Evolutionary conservation across 2,329 filamentous ascomycete species (phyloP).

Genomic region (Epichloe sp.): DNA sequence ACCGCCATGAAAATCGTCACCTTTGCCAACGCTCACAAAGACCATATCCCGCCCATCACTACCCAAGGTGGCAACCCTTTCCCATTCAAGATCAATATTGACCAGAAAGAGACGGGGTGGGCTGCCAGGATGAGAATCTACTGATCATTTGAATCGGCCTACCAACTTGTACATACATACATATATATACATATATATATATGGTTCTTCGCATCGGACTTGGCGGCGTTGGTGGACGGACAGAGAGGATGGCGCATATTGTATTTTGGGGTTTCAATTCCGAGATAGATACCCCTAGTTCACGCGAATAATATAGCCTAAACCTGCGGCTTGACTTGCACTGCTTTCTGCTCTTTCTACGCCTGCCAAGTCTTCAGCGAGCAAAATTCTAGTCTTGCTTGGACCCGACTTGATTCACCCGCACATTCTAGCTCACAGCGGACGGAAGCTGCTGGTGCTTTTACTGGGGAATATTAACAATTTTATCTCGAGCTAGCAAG

Average conservation of each 20-base stretch:
- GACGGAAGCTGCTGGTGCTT: no score
- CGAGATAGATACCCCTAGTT: conserved; percentile 4
- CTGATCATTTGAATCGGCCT: conserved; percentile 16
- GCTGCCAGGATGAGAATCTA: conserved; percentile 67
- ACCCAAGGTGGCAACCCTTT: conserved; percentile 91
- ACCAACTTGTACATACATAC: no score
- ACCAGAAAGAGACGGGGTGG: conserved; percentile 68
- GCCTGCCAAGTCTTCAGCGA: no score
- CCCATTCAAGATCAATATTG: conserved; percentile 83
- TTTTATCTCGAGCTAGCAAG: not conserved
- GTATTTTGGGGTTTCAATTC: not conserved
- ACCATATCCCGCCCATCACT: conserved; percentile 94
- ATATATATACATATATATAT: not conserved
- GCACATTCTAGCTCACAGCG: no score
- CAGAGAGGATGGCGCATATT: not conserved
- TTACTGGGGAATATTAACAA: not conserved
- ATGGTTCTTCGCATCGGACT: not conserved
- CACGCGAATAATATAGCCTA: not conserved
- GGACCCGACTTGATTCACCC: no score
- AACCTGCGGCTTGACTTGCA: not conserved
- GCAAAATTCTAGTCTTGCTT: no score
- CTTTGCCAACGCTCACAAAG: conserved; percentile 77
- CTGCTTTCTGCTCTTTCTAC: not conserved
- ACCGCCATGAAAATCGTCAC: conserved; percentile 83
- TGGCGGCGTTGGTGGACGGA: not conserved